These are phyloP conservation scores for Lonicera japonica DNA, from an alignment of 129 eudicot species.

Conservation along the genomic window DNA sequence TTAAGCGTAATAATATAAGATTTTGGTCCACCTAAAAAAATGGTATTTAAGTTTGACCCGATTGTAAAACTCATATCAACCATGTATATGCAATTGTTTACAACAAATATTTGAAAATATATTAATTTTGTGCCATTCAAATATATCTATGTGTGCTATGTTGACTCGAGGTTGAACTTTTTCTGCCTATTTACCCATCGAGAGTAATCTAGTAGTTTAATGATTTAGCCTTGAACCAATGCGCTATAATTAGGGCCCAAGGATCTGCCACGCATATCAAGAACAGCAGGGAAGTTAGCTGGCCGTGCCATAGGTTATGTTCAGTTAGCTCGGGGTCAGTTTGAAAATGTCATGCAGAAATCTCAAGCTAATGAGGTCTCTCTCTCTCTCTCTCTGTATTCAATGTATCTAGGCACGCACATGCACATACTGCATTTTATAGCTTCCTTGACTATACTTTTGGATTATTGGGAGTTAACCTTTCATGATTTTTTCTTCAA, in stretches of 20 bases:
- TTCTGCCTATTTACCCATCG: too few species aligned
- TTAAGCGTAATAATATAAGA: too few species aligned
- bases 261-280: constrained; percentile 68
- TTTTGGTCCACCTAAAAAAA: too few species aligned
- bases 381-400: neutral
- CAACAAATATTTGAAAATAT: neutral
- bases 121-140: too few species aligned
- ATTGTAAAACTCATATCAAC: too few species aligned
- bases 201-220: too few species aligned
- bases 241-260: constrained; percentile 53
- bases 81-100: neutral
- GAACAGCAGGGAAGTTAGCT: constrained; percentile 65
- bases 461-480: neutral
- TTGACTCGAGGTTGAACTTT: too few species aligned
- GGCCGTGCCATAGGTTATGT: constrained; percentile 84
- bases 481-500: neutral
- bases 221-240: neutral
- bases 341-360: constrained; percentile 88
- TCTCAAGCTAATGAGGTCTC: constrained; percentile 82
- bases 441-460: neutral
- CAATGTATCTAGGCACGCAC: too few species aligned
- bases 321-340: constrained; percentile 93
- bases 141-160: too few species aligned
- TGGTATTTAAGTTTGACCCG: too few species aligned
- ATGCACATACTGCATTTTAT: too few species aligned